Base-by-base conservation (phyloP, 192 early-diverging fungal species). In the Umbelopsis isabellina region DNA sequence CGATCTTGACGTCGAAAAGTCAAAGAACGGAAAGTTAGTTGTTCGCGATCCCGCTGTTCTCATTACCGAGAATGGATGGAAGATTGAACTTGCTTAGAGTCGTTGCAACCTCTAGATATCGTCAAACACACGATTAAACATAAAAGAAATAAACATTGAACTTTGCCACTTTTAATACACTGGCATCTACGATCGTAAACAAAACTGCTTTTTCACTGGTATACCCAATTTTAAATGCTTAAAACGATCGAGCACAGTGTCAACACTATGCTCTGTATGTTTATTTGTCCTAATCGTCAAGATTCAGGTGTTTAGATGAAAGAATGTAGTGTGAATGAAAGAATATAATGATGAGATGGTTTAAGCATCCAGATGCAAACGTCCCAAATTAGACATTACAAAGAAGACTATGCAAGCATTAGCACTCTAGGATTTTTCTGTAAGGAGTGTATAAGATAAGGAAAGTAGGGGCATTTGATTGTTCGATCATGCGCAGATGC, bases 41-140 rank as follows among this genome's bases (percentile, higher is more conserved):
- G 72, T 85, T 53, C 75, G 83, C 30, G 83, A 85, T 48, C 83
- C 83, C 0, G 79, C 79, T 12, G 76, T 85, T 46, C 73, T 52
- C 22, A 73, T 85, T 49, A 69, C 71, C 53, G 69, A 46, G 69
- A 68, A 67, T 55, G 79, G 79, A 61, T 85, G 83, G 83, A 77
- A 78, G 21, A 76, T 84, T 64, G 30, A 51, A 0, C 68, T 84
- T 8, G 55, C 46, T n/a, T 82, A 66, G 9, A 16, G 55, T 61
- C 16, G 23, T 27, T 61, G 48, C 15, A 49, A 16, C 15, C 33
- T 30, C 55, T 58, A 15, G 53, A 25, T n/a, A 41, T 41, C 37
- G 37, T 41, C 37, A 41, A 30, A 41, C 10, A 5, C 5, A 41
- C 37, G 37, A 41, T 41, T 41, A 41, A 41, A 41, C 37, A 41